Conservation (phyloP, 148 eudicot species). For the Euryodendron excelsum region DNA sequence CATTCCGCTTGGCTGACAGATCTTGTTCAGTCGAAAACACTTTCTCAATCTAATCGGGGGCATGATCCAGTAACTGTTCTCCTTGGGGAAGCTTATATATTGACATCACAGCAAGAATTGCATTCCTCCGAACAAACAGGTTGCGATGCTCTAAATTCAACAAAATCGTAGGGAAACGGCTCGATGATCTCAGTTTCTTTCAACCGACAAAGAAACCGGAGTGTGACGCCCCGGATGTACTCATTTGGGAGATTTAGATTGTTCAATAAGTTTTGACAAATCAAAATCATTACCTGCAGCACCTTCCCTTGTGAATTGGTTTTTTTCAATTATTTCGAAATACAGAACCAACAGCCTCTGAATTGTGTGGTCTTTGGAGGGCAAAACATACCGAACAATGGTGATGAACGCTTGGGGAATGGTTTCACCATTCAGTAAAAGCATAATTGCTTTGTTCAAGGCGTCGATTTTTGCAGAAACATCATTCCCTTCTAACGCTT, state of each 20-base stretch:
- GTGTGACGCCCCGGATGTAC: constrained; percentile 77
- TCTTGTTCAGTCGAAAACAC: constrained; percentile 66
- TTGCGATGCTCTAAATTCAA: constrained; percentile 67
- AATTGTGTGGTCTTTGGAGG: constrained; percentile 66
- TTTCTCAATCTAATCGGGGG: constrained; percentile 75
- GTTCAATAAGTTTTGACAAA: constrained; percentile 64
- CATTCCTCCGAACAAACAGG: constrained; percentile 74
- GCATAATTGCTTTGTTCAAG: constrained; percentile 64
- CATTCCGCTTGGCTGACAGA: constrained; percentile 83
- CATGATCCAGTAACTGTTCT: constrained; percentile 63
- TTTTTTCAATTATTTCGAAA: constrained; percentile 65
- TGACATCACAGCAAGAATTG: constrained; percentile 63
- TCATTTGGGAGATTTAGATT: constrained; percentile 68
- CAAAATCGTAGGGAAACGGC: constrained; percentile 62
- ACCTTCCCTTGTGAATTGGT: constrained; percentile 58
- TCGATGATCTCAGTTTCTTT: constrained; percentile 71
- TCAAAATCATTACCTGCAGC: constrained; percentile 64
- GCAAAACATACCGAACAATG: constrained; percentile 61
- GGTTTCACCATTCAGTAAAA: constrained; percentile 65
- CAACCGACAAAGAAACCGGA: constrained; percentile 71
- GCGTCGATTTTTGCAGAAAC: constrained; percentile 57
- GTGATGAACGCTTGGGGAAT: constrained; percentile 65
- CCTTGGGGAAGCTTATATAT: constrained; percentile 89
- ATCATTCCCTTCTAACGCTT: constrained; percentile 69
- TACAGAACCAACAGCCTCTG: constrained; percentile 61